Evolutionary conservation across 1,284 basidiomycete genomes (phyloP), one percentile per base, ranked within the genome.

Genomic region (Singerocomus inundabilis): DNA sequence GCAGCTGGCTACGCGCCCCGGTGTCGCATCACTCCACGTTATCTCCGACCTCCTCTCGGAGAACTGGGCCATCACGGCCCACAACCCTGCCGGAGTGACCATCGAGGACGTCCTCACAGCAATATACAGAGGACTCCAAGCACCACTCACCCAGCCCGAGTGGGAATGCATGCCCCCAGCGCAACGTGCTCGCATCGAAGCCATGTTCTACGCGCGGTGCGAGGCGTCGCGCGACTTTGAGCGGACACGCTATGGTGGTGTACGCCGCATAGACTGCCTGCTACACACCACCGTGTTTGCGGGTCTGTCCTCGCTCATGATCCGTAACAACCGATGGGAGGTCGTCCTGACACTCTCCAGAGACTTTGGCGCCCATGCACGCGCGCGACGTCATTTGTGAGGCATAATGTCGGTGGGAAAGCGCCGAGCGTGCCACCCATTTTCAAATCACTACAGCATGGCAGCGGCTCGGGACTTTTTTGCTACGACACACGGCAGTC

Each of bases 241-340:
- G 10, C 60, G 54, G 37, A 61, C 69, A 16, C 70, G 70, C 18
- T 52, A 58, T 10, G 62, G 62, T 6, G 79, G 79, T 4, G 66
- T 81, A 4, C 62, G 72, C 56, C 68, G 80, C 35, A 61, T 73
- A 15, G 79, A 81, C 44, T 78, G 71, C 56, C 56, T 81, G 24
- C 67, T 77, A 16, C 61, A 67, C 40, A 76, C 77, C 46, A 75
- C 72, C 4, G 51, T 66, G 28, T 82, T 81, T 44, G 77, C 70
- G n/a, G 80, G 80, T 12, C 61, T 82, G 28, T 71, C 77, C 15
- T 59, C 69, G 8, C 69, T 69, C 33, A 55, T 67, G 38, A 66
- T 68, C 21, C 60, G 56, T 29, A 67, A 68, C 5, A 61, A 66
- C 38, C 68, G 69, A 6, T 77, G 73, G 59, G 63, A 63, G 7